Conservation (phyloP, 2,329 filamentous ascomycete genomes). For the Venturiaceae sp. region DNA sequence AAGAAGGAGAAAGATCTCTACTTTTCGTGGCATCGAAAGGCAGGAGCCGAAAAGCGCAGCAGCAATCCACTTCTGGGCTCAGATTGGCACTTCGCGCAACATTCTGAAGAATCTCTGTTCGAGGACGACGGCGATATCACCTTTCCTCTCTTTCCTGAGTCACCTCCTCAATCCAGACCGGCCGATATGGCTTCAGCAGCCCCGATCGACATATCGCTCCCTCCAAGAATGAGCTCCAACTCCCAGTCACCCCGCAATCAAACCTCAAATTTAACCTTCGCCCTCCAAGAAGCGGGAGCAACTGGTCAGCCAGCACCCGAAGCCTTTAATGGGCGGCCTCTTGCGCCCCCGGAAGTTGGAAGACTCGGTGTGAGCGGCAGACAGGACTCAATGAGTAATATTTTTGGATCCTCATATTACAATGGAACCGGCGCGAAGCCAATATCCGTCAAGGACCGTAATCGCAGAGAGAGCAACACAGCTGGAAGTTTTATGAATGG, state of each 20-base stretch:
- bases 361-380: conserved; percentile 30
- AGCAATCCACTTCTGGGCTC: background rate
- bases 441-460: conserved; percentile 49
- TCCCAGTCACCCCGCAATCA: conserved; percentile 52
- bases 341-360: conserved; percentile 14
- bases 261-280: conserved; percentile 53
- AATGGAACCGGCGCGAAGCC: conserved; percentile 49
- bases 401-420: conserved; percentile 36
- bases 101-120: conserved; percentile 26
- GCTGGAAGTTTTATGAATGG: conserved; percentile 58
- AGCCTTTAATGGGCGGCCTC: conserved; percentile 16
- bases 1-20: conserved; percentile 27
- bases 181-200: conserved; percentile 1
- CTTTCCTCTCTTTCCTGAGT: conserved; percentile 27
- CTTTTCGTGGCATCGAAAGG: conserved; percentile 36
- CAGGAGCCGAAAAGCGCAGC: conserved; percentile 8
- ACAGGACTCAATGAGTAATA: conserved; percentile 45
- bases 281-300: conserved; percentile 40
- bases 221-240: conserved; percentile 35
- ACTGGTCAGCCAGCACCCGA: conserved; percentile 11
- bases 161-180: conserved; percentile 11
- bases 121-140: conserved; percentile 18
- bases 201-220: conserved; percentile 50
- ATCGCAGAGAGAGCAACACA: conserved; percentile 48
- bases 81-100: conserved; percentile 13